Evolutionary conservation across 192 early-diverging fungal genomes (phyloP), one percentile per base, ranked within the genome.

Genomic region (Pilaira anomala): DNA sequence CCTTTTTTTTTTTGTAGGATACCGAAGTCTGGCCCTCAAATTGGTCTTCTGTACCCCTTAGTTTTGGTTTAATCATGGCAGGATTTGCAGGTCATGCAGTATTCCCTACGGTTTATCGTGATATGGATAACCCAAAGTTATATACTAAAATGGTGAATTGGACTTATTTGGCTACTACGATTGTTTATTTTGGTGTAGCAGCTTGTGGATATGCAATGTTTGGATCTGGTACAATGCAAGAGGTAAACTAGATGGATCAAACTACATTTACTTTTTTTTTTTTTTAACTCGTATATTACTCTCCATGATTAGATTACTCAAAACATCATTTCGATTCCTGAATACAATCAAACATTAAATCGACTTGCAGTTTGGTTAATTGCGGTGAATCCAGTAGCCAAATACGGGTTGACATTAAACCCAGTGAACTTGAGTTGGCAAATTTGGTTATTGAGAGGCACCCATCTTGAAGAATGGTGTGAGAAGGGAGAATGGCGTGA

Each of bases 321-420:
- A 76, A 89, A 88, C 59, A 71, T 91, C n/a, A 75, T 85, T 16
- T 25, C 54, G 26, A 72, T 84, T n/a, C 78, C 84, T 7, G 74
- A 69, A 7, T 89, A 83, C 62, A 77, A 80, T 58, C 68, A 68
- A 51, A 28, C 72, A n/a, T 66, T 88, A 4, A 89, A 80, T 22
- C 62, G 77, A 1, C 57, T 90, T 13, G 89, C 85, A 14, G 60
- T 91, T 42, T 78, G 72, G 49, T 68, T 91, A 12, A 78, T 90
- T 24, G 88, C 87, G 2, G 65, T 90, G 33, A 90, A 91, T 45
- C 88, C 89, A 2, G 65, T 88, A 56, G 87, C 88, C 16, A 90
- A 90, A 57, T 90, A 87, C 63, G 84, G 85, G 12, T 61, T 90
- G 16, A 80, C 75, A 9, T 50, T 88, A 21, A 85, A 81, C 16